phyloP scores from a whole-genome alignment of 179 eudicot genomes.

The Silene vulgaris region DNA sequence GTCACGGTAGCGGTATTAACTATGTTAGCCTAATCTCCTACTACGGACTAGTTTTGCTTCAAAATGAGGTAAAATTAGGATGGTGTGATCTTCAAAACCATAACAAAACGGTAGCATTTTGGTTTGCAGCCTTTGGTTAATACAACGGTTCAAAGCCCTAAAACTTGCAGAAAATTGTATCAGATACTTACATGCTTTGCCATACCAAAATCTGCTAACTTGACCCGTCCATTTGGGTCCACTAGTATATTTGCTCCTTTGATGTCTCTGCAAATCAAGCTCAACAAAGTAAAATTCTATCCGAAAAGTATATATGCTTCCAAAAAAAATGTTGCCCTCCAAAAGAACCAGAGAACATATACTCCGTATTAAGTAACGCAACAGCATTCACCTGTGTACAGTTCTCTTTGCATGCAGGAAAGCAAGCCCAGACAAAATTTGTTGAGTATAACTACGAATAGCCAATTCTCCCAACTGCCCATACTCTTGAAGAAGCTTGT shows the following conservation, averaged over 20 bases:
- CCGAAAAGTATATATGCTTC: background rate
- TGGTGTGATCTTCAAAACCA: background rate
- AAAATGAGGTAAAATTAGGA: background rate
- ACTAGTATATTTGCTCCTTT: constrained; percentile 98
- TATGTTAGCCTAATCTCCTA: background rate
- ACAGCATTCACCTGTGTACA: constrained; percentile 62
- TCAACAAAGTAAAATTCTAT: constrained; percentile 19
- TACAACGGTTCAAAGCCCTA: background rate
- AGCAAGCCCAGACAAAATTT: constrained; percentile 85
- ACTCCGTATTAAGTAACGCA: background rate
- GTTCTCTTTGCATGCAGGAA: constrained; percentile 77
- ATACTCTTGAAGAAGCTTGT: constrained; percentile 89
- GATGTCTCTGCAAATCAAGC: constrained; percentile 58
- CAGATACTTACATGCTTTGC: constrained; percentile 85
- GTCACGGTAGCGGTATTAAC: background rate
- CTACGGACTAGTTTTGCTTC: background rate
- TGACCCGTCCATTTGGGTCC: constrained; percentile 85
- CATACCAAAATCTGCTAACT: constrained; percentile 96
- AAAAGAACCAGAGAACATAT: background rate
- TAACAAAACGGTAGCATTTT: background rate
- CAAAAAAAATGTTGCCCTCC: background rate
- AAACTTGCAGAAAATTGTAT: background rate
- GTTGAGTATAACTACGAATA: constrained; percentile 83
- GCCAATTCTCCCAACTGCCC: constrained; percentile 85
- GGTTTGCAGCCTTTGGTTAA: background rate